A percentile compares a stretch with the other conserved stretches of the same genome.
Evolutionary conservation across 345 rosid genomes (phyloP).

Genomic region (Rhizophora mangle): DNA sequence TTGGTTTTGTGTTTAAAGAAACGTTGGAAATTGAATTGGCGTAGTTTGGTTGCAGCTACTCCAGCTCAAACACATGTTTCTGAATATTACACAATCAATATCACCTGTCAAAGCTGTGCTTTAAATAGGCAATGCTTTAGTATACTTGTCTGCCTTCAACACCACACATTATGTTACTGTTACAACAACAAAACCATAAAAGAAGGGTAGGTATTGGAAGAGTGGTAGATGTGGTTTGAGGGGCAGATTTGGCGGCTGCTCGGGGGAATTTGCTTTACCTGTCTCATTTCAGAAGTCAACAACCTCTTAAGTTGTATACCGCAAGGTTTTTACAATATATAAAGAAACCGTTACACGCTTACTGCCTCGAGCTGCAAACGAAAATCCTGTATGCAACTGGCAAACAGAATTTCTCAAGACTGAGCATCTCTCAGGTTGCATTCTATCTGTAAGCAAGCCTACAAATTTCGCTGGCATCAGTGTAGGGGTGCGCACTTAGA

Average conservation of each 20-base stretch:
- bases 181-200: not conserved
- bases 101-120: too few species aligned
- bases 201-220: not conserved
- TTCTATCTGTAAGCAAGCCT: too few species aligned
- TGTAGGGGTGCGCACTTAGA: not conserved
- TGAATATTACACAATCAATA: not conserved
- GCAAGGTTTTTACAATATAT: too few species aligned
- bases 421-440: too few species aligned
- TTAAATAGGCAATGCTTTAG: too few species aligned
- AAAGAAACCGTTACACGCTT: too few species aligned
- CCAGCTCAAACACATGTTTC: not conserved
- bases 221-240: not conserved
- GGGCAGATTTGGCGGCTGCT: not conserved
- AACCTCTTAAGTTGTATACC: too few species aligned
- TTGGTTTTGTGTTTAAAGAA: too few species aligned
- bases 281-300: not conserved
- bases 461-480: not conserved
- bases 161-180: too few species aligned
- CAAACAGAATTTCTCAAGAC: too few species aligned
- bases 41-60: not conserved
- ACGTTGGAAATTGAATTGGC: too few species aligned
- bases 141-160: too few species aligned
- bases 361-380: not conserved
- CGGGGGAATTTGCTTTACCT: not conserved
- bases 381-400: not conserved